Evolutionary conservation across 768 basidiomycete species (phyloP), one percentile per base, ranked within the genome.

Genomic region (Filobasidium floriforme): DNA sequence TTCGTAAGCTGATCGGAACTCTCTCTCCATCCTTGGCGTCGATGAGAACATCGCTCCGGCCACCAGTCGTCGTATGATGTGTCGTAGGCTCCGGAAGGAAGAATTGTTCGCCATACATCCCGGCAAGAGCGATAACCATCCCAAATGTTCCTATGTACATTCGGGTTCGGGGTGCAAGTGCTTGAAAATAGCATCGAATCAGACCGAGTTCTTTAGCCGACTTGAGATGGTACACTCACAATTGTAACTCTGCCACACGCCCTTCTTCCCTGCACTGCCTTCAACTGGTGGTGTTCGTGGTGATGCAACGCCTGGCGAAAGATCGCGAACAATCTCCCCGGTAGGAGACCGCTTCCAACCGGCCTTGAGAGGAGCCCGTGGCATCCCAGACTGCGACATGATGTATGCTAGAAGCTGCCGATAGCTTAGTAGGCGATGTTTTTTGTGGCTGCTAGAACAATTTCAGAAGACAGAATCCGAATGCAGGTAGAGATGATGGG

Each of bases 11-110:
- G 5, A 65, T 52, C 22, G 64, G 64, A 1, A 65, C 55, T n/a
- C 64, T 60, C 59, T 65, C 64, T 44, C 64, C 64, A 43, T 60
- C 64, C 28, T 59, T 60, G 26, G 64, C 64, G 60, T 65, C 64
- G 5, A 65, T 59, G 12, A 65, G 41, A 9, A 65, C 64, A 22
- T 52, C 52, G 4, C 44, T 52, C 49, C 37, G 22, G 29, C 15
- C 24, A 7, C 6, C n/a, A 6, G 54, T 4, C 6, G 26, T 32
- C 22, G 2, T 57, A 1, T 32, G 22, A 15, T 26, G 29, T 57
- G 54, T 57, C 26, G 22, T 15, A 14, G 54, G 54, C 54, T 57
- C 54, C 24, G 54, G 54, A 15, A 57, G 24, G 26, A 57, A 26
- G 54, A 24, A 24, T 6, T 15, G 54, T 28, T 57, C 54, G 24